phyloP scores from a whole-genome alignment of 192 early-diverging fungal genomes.

The Backusella luteola region DNA sequence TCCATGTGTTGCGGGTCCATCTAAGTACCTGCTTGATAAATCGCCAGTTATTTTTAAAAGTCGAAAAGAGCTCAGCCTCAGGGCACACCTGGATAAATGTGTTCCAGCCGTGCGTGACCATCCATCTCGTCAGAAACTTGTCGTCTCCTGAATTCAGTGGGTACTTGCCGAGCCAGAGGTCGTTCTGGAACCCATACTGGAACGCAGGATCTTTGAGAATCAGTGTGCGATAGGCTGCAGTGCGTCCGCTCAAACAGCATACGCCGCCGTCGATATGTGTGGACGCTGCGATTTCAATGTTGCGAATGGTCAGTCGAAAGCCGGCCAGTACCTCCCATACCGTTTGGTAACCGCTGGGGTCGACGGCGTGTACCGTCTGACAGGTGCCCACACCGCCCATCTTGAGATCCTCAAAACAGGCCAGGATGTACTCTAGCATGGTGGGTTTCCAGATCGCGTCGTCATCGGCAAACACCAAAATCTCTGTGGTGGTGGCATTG shows the following conservation, averaged over 20 bases:
- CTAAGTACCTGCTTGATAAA: constrained; percentile 60
- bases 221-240: constrained; percentile 58
- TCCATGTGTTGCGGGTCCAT: constrained; percentile 65
- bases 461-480: constrained; percentile 59
- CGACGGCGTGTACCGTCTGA: constrained; percentile 48
- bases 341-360: constrained; percentile 42
- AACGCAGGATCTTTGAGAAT: constrained; percentile 61
- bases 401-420: constrained; percentile 56
- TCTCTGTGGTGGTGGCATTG: constrained; percentile 50
- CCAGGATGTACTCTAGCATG: constrained; percentile 54
- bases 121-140: constrained; percentile 63
- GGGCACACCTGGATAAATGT: constrained; percentile 58
- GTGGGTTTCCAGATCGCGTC: constrained; percentile 58
- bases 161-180: constrained; percentile 55
- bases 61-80: constrained; percentile 55
- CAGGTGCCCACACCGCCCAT: constrained; percentile 61
- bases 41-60: constrained; percentile 65
- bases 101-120: constrained; percentile 58
- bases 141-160: constrained; percentile 62
- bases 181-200: constrained; percentile 57
- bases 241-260: constrained; percentile 60
- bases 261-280: constrained; percentile 65
- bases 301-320: constrained; percentile 55
- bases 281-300: constrained; percentile 60
- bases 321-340: constrained; percentile 63